phyloP scores from a whole-genome alignment of 129 eudicot species.

The Pseudognaphalium luteoalbum region DNA sequence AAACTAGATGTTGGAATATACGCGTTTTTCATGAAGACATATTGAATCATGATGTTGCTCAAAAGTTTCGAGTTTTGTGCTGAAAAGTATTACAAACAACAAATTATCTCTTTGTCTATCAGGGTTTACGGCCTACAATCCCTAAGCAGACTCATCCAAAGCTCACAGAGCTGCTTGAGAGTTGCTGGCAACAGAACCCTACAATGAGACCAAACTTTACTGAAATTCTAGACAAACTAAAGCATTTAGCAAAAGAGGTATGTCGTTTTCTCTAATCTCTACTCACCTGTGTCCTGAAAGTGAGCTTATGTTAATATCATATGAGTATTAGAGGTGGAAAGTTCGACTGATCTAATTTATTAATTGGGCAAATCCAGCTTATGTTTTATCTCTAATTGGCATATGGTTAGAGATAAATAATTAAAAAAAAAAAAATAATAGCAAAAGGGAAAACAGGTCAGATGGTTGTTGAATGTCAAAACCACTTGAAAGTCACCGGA shows the following conservation, averaged over 20 bases:
- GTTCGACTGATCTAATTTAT: too few relatives aligned
- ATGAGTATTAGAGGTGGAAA: too few relatives aligned
- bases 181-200: slow-evolving; percentile 74
- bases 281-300: background rate
- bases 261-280: background rate
- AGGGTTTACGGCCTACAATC: slow-evolving; percentile 68
- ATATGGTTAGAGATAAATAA: background rate
- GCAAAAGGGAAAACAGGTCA: background rate
- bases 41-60: background rate
- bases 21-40: background rate
- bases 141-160: slow-evolving; percentile 68
- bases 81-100: background rate
- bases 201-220: slow-evolving; percentile 60
- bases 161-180: slow-evolving; percentile 54
- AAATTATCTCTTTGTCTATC: slow-evolving; percentile 11
- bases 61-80: background rate
- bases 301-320: too few relatives aligned
- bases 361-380: too few relatives aligned
- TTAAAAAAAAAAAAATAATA: too few relatives aligned
- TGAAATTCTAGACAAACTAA: slow-evolving; percentile 47
- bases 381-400: background rate
- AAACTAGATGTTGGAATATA: background rate
- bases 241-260: slow-evolving; percentile 64
- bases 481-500: background rate
- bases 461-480: background rate